phyloP scores from a whole-genome alignment of 129 eudicot species.

The Flaveria trinervia region DNA sequence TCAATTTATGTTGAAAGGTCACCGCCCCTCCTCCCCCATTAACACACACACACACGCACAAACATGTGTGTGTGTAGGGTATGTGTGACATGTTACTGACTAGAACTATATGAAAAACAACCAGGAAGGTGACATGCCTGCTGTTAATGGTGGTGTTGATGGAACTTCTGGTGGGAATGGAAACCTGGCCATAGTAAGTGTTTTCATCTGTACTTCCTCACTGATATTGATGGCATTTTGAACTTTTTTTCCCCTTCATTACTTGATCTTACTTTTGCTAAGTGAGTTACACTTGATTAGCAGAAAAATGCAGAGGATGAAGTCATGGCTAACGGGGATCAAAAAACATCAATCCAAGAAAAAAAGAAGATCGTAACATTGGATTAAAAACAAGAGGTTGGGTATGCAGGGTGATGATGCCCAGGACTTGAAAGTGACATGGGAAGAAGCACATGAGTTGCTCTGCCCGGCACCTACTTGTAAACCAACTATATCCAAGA shows the following conservation, averaged over 20 bases:
- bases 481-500: slow-evolving; percentile 52
- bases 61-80: too few species aligned
- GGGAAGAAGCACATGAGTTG: slow-evolving; percentile 90
- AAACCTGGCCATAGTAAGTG: slow-evolving; percentile 45
- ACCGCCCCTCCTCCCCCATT: background rate
- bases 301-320: slow-evolving; percentile 44
- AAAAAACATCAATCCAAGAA: slow-evolving; percentile 42
- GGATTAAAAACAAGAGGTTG: slow-evolving; percentile 79
- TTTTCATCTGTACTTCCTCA: slow-evolving; percentile 1
- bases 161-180: slow-evolving; percentile 31
- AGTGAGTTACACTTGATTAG: slow-evolving; percentile 31
- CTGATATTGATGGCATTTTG: background rate
- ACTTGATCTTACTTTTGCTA: slow-evolving; percentile 19
- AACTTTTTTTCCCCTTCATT: background rate
- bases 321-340: slow-evolving; percentile 50
- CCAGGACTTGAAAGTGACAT: slow-evolving; percentile 65
- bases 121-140: slow-evolving; percentile 55
- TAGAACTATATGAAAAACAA: slow-evolving; percentile 8
- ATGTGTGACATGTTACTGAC: slow-evolving; percentile 7
- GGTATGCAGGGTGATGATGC: slow-evolving; percentile 83
- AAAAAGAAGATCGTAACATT: slow-evolving; percentile 71
- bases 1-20: background rate
- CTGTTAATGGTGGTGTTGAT: slow-evolving; percentile 46
- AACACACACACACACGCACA: background rate
- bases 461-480: slow-evolving; percentile 69